Evolutionary conservation across 2,329 filamentous ascomycete genomes (phyloP), one percentile per base, ranked within the genome.

Genomic region (Delphinella strobiligena): DNA sequence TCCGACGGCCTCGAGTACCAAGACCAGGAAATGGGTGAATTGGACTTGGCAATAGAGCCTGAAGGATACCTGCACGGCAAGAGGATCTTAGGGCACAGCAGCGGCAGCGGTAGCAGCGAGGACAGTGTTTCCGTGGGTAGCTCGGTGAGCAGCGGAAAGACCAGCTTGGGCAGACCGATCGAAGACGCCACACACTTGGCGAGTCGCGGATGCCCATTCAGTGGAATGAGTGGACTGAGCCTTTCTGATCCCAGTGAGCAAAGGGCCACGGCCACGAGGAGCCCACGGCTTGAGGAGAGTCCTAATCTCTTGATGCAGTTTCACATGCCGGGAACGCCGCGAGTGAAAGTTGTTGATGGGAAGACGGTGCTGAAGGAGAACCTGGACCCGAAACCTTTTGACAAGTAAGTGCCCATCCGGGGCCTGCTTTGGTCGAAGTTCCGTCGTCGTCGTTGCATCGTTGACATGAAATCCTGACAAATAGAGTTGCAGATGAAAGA

Each of bases 291-390:
- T 3, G 22, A 40, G 24, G 19, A 30, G 17, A 34, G 27, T 19
- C 34, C 29, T 7, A 19, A 41, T 14, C 29, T 36, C 9, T 19
- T 27, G 30, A 29, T 33, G 17, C 24, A 37, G 30, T 41, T 32
- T 32, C 39, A 41, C 34, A 37, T 19, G 24, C 39, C 39, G 14
- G 44, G 46, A 4, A 41, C 38, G 8, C 46, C 46, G 19, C 41
- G 43, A 17, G 15, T 47, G 19, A 41, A 40, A 30, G 22, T 47
- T 24, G 41, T 46, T 15, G 46, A 47, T 36, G 43, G 46, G 3
- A 47, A 47, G 32, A 42, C 39, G 17, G 34, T 41, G 27, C 17
- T 43, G 5, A 46, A 43, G 33, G 46, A 46, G 30, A 46, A 46
- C n/a, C 22, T 48, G 29, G 40, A 46, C 19, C 42, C 34, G 8